Conservation (phyloP, 768 basidiomycete genomes). For the Pleurotus platypus region DNA sequence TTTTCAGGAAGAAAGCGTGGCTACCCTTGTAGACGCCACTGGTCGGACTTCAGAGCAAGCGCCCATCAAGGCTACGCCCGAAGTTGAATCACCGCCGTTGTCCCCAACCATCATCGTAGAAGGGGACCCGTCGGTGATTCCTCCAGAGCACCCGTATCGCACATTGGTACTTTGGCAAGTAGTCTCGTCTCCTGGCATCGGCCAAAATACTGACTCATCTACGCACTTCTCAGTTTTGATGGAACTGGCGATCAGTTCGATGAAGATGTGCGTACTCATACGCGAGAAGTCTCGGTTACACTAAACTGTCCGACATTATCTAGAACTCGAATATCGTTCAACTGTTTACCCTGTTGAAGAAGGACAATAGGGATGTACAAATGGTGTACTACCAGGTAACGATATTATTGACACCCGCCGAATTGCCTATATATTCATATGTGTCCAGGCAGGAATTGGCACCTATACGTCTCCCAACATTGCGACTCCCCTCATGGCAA, state of each 20-base stretch:
- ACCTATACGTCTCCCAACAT: conserved; percentile 35
- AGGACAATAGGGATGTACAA: conserved; percentile 47
- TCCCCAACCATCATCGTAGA: not conserved
- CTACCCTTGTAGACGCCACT: not conserved
- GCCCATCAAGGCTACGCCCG: not conserved
- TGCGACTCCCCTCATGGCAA: conserved; percentile 29
- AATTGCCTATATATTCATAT: too few relatives aligned
- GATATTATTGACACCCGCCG: not conserved
- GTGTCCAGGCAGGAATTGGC: conserved; percentile 6
- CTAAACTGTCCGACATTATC: too few relatives aligned
- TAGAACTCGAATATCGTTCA: conserved; percentile 39
- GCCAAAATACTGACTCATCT: too few relatives aligned
- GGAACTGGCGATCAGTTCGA: conserved; percentile 49
- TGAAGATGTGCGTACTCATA: conserved; percentile 22
- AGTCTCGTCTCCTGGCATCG: conserved; percentile 15
- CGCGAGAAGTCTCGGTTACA: too few relatives aligned
- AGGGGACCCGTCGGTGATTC: conserved; percentile 10
- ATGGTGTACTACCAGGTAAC: conserved; percentile 56
- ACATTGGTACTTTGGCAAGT: conserved; percentile 14
- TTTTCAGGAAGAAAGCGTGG: not conserved
- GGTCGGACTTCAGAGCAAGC: conserved; percentile 3
- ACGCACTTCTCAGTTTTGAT: conserved; percentile 58
- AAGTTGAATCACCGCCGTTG: not conserved
- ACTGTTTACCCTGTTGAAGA: conserved; percentile 47
- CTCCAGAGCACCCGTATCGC: conserved; percentile 14